These are phyloP conservation scores for Aspergillus panamensis DNA, from an alignment of 495 filamentous ascomycete species.

Conservation along the genomic window DNA sequence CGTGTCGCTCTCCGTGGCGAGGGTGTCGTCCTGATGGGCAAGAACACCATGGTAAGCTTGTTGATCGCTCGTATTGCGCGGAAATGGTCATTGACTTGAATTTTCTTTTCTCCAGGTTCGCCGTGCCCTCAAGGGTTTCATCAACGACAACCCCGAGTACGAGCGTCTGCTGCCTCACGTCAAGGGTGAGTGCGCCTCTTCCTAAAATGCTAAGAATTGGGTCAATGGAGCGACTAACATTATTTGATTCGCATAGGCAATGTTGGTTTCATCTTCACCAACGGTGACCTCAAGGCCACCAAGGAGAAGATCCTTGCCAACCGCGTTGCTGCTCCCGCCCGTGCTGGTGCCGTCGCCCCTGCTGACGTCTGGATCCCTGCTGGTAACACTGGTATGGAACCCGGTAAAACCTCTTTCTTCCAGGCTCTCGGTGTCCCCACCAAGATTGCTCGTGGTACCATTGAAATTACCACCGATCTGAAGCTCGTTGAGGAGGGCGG, in stretches of 20 bases:
- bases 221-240: neutral
- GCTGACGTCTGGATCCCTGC: constrained; percentile 87
- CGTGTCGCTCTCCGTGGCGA: constrained; percentile 80
- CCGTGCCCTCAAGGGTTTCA: constrained; percentile 95
- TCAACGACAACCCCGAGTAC: constrained; percentile 87
- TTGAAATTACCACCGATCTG: constrained; percentile 97
- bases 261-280: constrained; percentile 99
- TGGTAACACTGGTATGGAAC: constrained; percentile 99
- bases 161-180: constrained; percentile 95
- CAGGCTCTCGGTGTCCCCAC: constrained; percentile 99
- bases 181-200: constrained; percentile 53
- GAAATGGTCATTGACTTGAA: constrained; percentile 16
- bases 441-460: constrained; percentile 99
- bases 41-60: constrained; percentile 94
- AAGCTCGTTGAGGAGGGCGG: constrained; percentile 90
- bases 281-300: constrained; percentile 82
- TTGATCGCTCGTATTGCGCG: neutral
- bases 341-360: constrained; percentile 94
- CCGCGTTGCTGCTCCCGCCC: constrained; percentile 93
- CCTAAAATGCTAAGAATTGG: neutral
- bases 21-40: constrained; percentile 97
- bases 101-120: constrained; percentile 58
- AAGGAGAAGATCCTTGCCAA: constrained; percentile 94
- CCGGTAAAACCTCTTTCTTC: constrained; percentile 99
- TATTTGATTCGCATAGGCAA: constrained; percentile 54